A percentile compares a stretch with the other conserved stretches of the same genome.
phyloP scores from a whole-genome alignment of 2,329 filamentous ascomycete genomes.

The Penicillium sp. region DNA sequence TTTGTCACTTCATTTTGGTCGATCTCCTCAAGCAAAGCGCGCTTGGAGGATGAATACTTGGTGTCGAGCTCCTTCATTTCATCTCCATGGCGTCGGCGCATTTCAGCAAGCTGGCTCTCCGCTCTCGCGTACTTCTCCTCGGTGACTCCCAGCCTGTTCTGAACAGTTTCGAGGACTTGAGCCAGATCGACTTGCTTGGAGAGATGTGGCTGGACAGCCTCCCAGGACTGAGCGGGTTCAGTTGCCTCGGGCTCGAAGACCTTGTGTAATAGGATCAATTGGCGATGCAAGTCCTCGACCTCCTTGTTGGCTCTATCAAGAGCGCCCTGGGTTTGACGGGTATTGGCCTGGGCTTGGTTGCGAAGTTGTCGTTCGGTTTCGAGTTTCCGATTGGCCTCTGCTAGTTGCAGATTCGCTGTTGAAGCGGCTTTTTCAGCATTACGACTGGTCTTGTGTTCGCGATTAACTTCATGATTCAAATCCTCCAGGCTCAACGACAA shows the following conservation, averaged over 20 bases:
- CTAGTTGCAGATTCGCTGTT: slow-evolving; percentile 74
- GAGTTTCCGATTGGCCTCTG: slow-evolving; percentile 82
- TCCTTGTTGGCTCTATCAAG: slow-evolving; percentile 79
- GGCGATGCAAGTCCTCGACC: slow-evolving; percentile 72
- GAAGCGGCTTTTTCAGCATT: slow-evolving; percentile 88
- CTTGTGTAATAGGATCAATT: slow-evolving; percentile 78
- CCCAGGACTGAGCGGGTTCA: slow-evolving; percentile 64
- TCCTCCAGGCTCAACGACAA: slow-evolving; percentile 84
- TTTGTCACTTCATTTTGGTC: slow-evolving; percentile 73
- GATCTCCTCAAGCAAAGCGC: slow-evolving; percentile 81
- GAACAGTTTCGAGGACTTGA: slow-evolving; percentile 81
- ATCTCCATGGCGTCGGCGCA: slow-evolving; percentile 71
- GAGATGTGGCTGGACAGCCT: slow-evolving; percentile 68
- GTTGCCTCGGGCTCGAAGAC: slow-evolving; percentile 76
- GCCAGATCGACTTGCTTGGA: slow-evolving; percentile 69
- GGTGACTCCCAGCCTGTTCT: slow-evolving; percentile 80
- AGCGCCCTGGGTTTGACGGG: slow-evolving; percentile 73
- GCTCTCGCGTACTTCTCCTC: slow-evolving; percentile 76
- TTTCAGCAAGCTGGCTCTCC: slow-evolving; percentile 74
- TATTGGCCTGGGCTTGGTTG: slow-evolving; percentile 79
- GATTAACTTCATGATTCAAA: slow-evolving; percentile 83
- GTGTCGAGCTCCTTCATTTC: slow-evolving; percentile 64
- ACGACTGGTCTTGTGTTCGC: slow-evolving; percentile 84
- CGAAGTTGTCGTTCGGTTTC: slow-evolving; percentile 87
- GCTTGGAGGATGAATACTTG: slow-evolving; percentile 61